These are phyloP conservation scores for Solanum hybrid DNA, from an alignment of 305 asterid species.

Conservation along the genomic window DNA sequence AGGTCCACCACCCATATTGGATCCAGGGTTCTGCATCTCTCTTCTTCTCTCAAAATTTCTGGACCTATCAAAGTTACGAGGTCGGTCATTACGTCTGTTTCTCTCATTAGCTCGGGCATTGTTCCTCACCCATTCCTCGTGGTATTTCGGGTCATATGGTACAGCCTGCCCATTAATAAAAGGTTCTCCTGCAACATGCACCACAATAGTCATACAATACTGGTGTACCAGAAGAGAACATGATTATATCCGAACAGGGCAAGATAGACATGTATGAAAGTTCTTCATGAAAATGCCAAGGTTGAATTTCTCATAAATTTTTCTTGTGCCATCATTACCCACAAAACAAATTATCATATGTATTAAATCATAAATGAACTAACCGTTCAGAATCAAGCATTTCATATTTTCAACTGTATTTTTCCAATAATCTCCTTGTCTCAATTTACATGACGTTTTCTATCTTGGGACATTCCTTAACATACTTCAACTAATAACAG, in stretches of 20 bases:
- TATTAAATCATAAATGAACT: neutral
- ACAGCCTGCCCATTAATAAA: slow-evolving; percentile 89
- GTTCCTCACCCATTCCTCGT: slow-evolving; percentile 95
- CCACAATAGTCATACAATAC: neutral
- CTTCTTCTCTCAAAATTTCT: slow-evolving; percentile 71
- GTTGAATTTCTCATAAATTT: neutral
- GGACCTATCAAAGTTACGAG: slow-evolving; percentile 78
- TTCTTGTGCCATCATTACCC: neutral
- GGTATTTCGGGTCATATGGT: slow-evolving; percentile 87
- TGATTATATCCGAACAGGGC: neutral
- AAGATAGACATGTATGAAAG: neutral
- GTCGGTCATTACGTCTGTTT: slow-evolving; percentile 87
- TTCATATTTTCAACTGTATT: neutral
- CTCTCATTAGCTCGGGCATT: slow-evolving; percentile 83
- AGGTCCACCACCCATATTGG: slow-evolving; percentile 10
- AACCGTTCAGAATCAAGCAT: neutral
- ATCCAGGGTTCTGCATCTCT: slow-evolving; percentile 16
- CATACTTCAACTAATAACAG: neutral
- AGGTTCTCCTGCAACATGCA: slow-evolving; percentile 66
- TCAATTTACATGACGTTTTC: neutral
- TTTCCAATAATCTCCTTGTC: neutral
- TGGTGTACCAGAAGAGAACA: neutral
- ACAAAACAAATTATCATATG: neutral
- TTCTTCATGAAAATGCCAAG: neutral
- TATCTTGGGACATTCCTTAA: neutral